Base-by-base conservation (phyloP, 2,329 filamentous ascomycete genomes). In the Colletotrichum cereale region DNA sequence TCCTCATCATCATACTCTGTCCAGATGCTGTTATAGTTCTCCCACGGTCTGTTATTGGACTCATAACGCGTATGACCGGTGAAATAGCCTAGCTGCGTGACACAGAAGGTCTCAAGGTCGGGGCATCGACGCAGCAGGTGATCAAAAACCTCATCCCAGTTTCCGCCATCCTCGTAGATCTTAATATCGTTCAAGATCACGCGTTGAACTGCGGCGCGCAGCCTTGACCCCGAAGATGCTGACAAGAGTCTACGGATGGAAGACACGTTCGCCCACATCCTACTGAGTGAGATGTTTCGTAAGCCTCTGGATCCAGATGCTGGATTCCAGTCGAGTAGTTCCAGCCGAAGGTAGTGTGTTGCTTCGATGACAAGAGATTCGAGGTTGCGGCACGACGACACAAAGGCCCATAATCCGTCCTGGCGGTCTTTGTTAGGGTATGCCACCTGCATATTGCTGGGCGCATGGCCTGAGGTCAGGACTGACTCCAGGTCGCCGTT, bases 351-450 rank as follows among this genome's bases (percentile, higher is more conserved):
- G 26, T 66, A 66, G 24, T 70, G 67, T 8, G 62, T 31, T 2
- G 55, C 67, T 18, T 66, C 38, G 29, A 70, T 62, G 38, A 29
- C 38, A 8, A 70, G 62, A 14, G 67, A 60, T 14, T 70, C 56
- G 10, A 70, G 62, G 7, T 50, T 66, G 21, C 8, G 44, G 31
- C 67, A 70, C 7, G 55, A 70, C 16, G 47, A 38, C 21, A 66
- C 67, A 2, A 70, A 66, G 8, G 2, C 31, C 67, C 67, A 70
- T 2, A 70, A 47, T 1, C n/a, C 38, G n/a, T 56, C 31, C 29
- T 70, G 67, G 18, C 62, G 47, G 36, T 66, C 63, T 48, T 48
- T 66, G 31, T 70, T 70, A 3, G 62, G 62, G 47, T 70, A 55
- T 3, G 42, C n/a, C 14, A 44, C 44, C 26, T 70, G 67, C 18